Percentiles rank a stretch among this genome's conserved stretches.
Conservation (phyloP, 768 basidiomycete genomes). For the Russula compacta region DNA sequence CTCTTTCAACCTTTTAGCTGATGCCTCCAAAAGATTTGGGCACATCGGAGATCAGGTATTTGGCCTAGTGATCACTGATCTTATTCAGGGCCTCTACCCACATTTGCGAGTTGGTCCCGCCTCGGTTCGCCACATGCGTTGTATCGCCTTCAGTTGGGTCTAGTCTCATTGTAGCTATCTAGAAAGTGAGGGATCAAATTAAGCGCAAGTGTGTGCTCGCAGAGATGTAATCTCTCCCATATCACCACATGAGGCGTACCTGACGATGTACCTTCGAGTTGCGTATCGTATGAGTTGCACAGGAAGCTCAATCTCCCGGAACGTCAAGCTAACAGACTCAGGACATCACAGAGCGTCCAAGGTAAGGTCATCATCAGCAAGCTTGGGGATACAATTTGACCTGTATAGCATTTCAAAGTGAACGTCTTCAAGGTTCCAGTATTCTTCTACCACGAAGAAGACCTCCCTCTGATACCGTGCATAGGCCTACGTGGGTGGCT, state of each 20-base stretch:
- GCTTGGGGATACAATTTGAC: background rate
- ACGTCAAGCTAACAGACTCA: background rate
- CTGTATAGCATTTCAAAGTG: background rate
- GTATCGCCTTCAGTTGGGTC: too few species aligned
- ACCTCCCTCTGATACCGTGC: background rate
- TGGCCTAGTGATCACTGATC: slow-evolving; percentile 1
- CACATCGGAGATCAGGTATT: slow-evolving; percentile 6
- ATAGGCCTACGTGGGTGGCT: slow-evolving; percentile 5
- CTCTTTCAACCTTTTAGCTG: background rate
- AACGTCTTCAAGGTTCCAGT: slow-evolving; percentile 5
- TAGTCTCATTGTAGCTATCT: background rate
- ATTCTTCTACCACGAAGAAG: background rate
- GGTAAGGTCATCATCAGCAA: background rate
- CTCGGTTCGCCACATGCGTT: background rate
- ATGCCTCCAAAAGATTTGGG: background rate
- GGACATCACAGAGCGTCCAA: background rate
- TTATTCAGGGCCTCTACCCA: background rate
- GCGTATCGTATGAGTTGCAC: slow-evolving; percentile 3
- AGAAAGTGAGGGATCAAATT: slow-evolving; percentile 6
- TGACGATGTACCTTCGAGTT: background rate
- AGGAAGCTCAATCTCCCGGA: background rate
- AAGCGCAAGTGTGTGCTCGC: background rate
- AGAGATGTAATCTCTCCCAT: background rate
- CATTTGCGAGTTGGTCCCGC: background rate
- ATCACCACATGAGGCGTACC: background rate